Conservation (phyloP, 257 asterid genomes). For the Jaltomata sinuosa region DNA sequence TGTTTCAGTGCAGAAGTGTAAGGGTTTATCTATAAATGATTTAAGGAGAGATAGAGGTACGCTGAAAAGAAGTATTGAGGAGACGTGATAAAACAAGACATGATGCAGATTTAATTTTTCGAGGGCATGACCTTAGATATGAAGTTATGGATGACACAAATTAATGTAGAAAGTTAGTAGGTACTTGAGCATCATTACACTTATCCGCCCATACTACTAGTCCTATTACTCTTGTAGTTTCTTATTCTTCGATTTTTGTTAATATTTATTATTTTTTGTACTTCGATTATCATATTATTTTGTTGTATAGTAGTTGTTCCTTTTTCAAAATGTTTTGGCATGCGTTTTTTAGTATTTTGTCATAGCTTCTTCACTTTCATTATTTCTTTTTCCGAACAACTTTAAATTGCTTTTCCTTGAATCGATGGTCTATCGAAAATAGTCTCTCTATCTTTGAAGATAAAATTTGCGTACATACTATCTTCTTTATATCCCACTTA, state of each 20-base stretch:
- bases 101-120: neutral
- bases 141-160: rapidly evolving
- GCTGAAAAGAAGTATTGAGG: neutral
- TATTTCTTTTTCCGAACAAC: neutral
- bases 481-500: neutral
- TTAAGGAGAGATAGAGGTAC: neutral
- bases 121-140: neutral
- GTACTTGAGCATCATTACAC: neutral
- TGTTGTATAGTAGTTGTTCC: neutral
- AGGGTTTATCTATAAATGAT: rapidly evolving
- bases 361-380: neutral
- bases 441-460: neutral
- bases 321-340: neutral
- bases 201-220: neutral
- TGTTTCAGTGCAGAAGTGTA: neutral
- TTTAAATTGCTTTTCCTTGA: neutral
- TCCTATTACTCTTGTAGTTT: neutral
- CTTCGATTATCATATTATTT: neutral
- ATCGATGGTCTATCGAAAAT: neutral
- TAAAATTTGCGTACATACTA: neutral
- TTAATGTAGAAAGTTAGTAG: neutral
- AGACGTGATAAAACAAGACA: neutral
- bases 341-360: no score
- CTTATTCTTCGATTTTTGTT: neutral
- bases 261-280: no score